These are phyloP conservation scores for Recurvomyces mirabilis DNA, from an alignment of 495 filamentous ascomycete genomes.

Conservation along the genomic window DNA sequence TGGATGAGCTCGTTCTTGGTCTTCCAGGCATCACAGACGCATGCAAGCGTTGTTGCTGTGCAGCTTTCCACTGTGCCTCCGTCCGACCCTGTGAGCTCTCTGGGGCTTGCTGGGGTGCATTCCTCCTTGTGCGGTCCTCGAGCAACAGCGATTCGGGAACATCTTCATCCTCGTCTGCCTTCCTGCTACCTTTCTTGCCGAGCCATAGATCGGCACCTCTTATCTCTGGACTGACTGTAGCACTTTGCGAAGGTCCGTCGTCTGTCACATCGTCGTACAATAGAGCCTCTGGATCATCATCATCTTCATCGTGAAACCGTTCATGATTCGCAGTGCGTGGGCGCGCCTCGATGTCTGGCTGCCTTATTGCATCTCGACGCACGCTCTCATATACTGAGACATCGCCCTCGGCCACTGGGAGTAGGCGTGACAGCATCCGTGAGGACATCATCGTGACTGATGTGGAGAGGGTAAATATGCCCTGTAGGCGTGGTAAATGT, in stretches of 20 bases:
- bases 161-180: constrained; percentile 66
- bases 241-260: not conserved
- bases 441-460: constrained; percentile 65
- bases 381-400: constrained; percentile 19
- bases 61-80: constrained; percentile 57
- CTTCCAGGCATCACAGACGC: constrained; percentile 6
- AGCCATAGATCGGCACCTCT: constrained; percentile 6
- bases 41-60: constrained; percentile 51
- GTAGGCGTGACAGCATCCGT: constrained; percentile 62
- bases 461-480: too few relatives aligned
- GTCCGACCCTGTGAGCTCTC: constrained; percentile 42
- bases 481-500: too few relatives aligned
- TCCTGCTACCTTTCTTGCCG: constrained; percentile 1
- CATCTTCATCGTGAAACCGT: constrained; percentile 14
- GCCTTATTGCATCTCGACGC: constrained; percentile 4
- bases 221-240: constrained; percentile 6
- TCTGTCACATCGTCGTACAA: constrained; percentile 4
- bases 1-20: constrained; percentile 2
- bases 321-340: not conserved
- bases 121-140: constrained; percentile 39
- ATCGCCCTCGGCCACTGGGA: constrained; percentile 47
- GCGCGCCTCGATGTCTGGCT: constrained; percentile 14
- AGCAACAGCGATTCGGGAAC: constrained; percentile 82
- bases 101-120: constrained; percentile 31
- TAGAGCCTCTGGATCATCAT: constrained; percentile 12